A percentile compares a stretch with the other conserved stretches of the same genome.
These are phyloP conservation scores for Neurospora sp. DNA, from an alignment of 495 filamentous ascomycete species.

Conservation along the genomic window DNA sequence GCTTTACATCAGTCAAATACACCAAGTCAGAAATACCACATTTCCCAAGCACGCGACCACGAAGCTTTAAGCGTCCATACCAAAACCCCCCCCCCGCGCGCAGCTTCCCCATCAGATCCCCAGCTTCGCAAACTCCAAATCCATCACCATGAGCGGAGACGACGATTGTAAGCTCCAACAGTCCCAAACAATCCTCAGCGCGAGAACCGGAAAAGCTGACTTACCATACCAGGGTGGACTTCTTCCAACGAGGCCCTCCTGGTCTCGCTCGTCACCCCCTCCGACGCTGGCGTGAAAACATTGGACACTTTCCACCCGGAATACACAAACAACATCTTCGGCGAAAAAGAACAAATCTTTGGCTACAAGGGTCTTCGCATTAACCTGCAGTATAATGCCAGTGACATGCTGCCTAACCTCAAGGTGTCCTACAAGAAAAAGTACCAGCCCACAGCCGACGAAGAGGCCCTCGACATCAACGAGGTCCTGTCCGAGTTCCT, in stretches of 20 bases:
- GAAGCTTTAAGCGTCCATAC: neutral
- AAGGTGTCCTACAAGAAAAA: conserved; percentile 62
- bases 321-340: conserved; percentile 89
- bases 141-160: neutral
- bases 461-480: conserved; percentile 55
- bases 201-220: neutral
- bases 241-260: conserved; percentile 65
- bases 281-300: conserved; percentile 43
- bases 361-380: conserved; percentile 76
- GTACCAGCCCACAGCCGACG: conserved; percentile 63
- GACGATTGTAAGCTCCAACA: neutral
- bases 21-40: neutral
- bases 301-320: conserved; percentile 65
- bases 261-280: conserved; percentile 57
- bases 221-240: conserved; percentile 51
- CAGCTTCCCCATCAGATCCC: neutral
- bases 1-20: neutral
- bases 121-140: neutral
- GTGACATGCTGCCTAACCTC: conserved; percentile 69
- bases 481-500: conserved; percentile 57
- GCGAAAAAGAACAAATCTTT: conserved; percentile 81
- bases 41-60: neutral
- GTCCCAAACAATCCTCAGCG: neutral
- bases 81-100: neutral
- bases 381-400: conserved; percentile 66